Base-by-base conservation (phyloP, 768 basidiomycete species). In the Suillus cothurnatus region DNA sequence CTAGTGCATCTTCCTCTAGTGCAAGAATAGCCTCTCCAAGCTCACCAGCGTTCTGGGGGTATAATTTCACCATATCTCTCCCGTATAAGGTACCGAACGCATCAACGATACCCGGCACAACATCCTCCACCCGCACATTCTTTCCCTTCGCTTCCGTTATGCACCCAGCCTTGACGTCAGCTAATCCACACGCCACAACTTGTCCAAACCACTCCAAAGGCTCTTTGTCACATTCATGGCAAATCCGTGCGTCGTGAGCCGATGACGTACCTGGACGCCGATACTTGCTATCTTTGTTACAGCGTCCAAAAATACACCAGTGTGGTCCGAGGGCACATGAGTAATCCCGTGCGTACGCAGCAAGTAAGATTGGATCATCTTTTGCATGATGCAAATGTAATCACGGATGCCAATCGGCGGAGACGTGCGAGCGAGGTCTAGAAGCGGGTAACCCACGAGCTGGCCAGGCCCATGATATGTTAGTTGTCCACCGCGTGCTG, bases 381-480 rank as follows among this genome's bases (percentile, higher is more conserved):
- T 84, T 73, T 98, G 93, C 76, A 98, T 82, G 53, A 84, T 85
- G 76, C 91, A 93, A 49, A 99, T 90, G 75, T 97, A 99, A 68
- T 90, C 88, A 57, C 91, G 87, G 32, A 89, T 87, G 63, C 88
- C 82, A 74, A 86, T 81, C 61, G 89, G 80, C 9, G 95, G 93
- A 53, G 85, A 80, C 70, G 90, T 87, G 39, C 89, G 88, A n/a
- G 86, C 86, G 23, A 99, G 85, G 79, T 99, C 97, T 60, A 98
- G 82, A 61, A 99, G 82, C 2, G 95, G 94, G 74, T 99, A 99
- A 34, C 95, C 97, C 19, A 98, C 92, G 71, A 99, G 82, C 78
- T 99, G 97, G 7, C 97, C 97, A 2, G 97, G 96, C 0, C 97
- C 97, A 76, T 99, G 97, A 77, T 94, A 99, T 2, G 97, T 99